Base-by-base conservation (phyloP, 495 filamentous ascomycete genomes). In the Bathelium albidoporum region DNA sequence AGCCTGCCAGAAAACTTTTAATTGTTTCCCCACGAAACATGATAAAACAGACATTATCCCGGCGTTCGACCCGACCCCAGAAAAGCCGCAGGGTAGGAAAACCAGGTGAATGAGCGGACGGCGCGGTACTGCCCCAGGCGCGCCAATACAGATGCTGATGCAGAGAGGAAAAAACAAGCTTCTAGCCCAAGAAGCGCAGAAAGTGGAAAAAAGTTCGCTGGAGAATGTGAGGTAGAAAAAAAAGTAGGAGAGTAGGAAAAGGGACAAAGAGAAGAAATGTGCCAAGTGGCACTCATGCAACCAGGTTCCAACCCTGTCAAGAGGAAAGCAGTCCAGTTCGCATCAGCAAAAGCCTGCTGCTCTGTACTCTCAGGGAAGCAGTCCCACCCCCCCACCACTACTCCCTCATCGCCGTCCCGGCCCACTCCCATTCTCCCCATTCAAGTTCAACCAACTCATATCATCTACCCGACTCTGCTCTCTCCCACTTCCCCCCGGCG, bases 111-210 rank as follows among this genome's bases (percentile, higher is more conserved):
- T 26, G 49, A 55, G 24, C 49, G 49, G 49, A 55, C 49, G 49
- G 49, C 49, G 49, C 49, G 7, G 11, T 10, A 55, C 29, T n/a
- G n/a, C 22, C 49, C 49, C 49, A 28, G 49, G 49, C 24, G 49
- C 49, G 49, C 49, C 49, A 55, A 55, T n/a, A n/a, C 26, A 29
- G 49, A 55, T 55, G 49, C 49, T 28, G 24, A 55, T 55, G 49
- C 49, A 29, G 24, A 10, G n/a, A n/a, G n/a, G n/a, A n/a, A n/a
- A n/a, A n/a, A n/a, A n/a, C n/a, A n/a, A n/a, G n/a, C n/a, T n/a
- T n/a, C n/a, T n/a, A n/a, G n/a, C n/a, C n/a, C n/a, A n/a, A n/a
- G n/a, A n/a, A n/a, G n/a, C n/a, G n/a, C n/a, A n/a, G n/a, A n/a
- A n/a, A n/a, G n/a, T n/a, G n/a, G n/a, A n/a, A n/a, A n/a, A n/a